Base-by-base conservation (phyloP, 108 stramenopile genomes). In the Aurantiochytrium sp. region DNA sequence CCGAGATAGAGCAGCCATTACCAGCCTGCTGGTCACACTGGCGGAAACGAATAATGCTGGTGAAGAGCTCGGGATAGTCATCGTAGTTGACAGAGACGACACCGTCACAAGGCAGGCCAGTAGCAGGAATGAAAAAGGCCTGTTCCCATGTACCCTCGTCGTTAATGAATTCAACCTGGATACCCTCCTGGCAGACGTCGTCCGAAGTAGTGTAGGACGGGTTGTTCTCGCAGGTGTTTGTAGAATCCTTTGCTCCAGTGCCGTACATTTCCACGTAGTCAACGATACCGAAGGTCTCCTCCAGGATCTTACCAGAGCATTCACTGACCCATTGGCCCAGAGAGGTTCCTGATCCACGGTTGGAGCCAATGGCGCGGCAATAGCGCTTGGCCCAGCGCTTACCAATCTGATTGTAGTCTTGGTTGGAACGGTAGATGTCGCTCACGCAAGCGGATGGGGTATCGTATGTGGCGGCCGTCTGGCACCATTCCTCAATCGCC, bases 21-120 rank as follows among this genome's bases (percentile, higher is more conserved):
- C n/a, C n/a, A n/a, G 64, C 64, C 35, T 69, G 64, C 64, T 69
- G 64, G 35, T 83, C 73, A n/a, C 73, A 83, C 51, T 83, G 73
- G 51, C 51, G 44, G 51, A 83, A 83, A n/a, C 73, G 73, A n/a
- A 83, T 53, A 25, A 4, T 3, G 73, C 28, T 51, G 23, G 19
- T 47, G 51, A 83, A 83, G 23, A 83, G 73, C 12, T 83, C 2
- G 0, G 73, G 73, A 44, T 51, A 83, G 51, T 83, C 73, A 23
- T 47, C 44, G 51, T 83, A 83, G 18, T 10, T 21, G 51, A 83
- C 49, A 0, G 51, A 10, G 51, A 83, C 16, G 49, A 51, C 5
- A 3, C 51, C 51, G 3, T 23, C 45, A 44, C 73, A 83, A 21
- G 73, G 73, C n/a, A 53, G 73, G 73, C 51, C 18, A 44, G 5